phyloP scores from a whole-genome alignment of 2,329 filamentous ascomycete species.

The Scedosporium boydii region DNA sequence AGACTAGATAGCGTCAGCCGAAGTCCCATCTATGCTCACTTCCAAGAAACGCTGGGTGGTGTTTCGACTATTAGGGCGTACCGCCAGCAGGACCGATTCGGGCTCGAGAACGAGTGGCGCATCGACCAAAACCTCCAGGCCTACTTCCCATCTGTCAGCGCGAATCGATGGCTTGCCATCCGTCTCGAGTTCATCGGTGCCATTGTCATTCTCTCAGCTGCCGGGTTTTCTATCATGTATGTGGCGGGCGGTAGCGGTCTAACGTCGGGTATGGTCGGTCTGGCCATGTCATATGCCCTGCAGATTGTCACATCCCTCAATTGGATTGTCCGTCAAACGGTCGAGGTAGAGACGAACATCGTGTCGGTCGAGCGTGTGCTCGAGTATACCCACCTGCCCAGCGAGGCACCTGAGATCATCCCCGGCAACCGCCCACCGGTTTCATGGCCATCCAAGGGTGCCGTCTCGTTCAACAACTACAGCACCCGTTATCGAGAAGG shows the following conservation, averaged over 20 bases:
- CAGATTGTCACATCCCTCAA: slow-evolving; percentile 96
- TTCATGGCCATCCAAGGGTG: slow-evolving; percentile 84
- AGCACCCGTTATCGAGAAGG: slow-evolving; percentile 87
- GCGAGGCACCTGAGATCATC: slow-evolving; percentile 90
- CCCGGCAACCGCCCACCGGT: slow-evolving; percentile 77
- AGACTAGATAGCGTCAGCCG: slow-evolving; percentile 89
- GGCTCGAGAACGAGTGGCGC: slow-evolving; percentile 92
- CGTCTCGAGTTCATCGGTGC: slow-evolving; percentile 93
- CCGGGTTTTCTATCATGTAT: slow-evolving; percentile 71
- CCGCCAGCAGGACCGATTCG: slow-evolving; percentile 77
- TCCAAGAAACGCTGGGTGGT: slow-evolving; percentile 92
- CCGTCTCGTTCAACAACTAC: slow-evolving; percentile 85
- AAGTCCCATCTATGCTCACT: slow-evolving; percentile 95
- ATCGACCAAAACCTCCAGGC: slow-evolving; percentile 90
- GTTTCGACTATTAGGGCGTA: slow-evolving; percentile 95
- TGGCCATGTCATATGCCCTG: slow-evolving; percentile 93
- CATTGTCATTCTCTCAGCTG: slow-evolving; percentile 81
- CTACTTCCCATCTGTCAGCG: slow-evolving; percentile 92
- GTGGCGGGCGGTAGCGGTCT: slow-evolving; percentile 59
- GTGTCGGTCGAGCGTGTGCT: slow-evolving; percentile 96
- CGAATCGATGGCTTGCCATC: slow-evolving; percentile 88
- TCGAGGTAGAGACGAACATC: slow-evolving; percentile 99
- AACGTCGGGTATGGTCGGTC: slow-evolving; percentile 69
- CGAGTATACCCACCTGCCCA: slow-evolving; percentile 85
- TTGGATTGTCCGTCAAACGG: slow-evolving; percentile 97